Conservation (phyloP, 2,329 filamentous ascomycete species). For the Microsporum canis region DNA sequence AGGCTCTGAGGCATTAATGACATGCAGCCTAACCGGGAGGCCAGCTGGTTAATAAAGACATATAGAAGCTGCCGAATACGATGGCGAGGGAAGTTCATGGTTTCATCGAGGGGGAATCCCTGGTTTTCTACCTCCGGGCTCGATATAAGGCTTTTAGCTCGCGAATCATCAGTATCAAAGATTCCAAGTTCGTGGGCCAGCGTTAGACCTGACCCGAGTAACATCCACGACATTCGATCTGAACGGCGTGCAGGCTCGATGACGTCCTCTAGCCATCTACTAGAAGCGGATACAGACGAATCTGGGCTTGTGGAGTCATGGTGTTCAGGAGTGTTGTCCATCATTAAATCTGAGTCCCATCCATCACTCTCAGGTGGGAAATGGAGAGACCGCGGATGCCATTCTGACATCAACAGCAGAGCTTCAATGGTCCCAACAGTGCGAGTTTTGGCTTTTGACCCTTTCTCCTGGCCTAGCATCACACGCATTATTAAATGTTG, state of each 20-base stretch:
- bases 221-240: slow-evolving; percentile 50
- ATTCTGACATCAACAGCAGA: slow-evolving; percentile 43
- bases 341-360: slow-evolving; percentile 43
- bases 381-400: slow-evolving; percentile 45
- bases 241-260: slow-evolving; percentile 43
- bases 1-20: slow-evolving; percentile 41
- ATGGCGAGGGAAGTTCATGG: slow-evolving; percentile 22
- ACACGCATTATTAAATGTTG: slow-evolving; percentile 44
- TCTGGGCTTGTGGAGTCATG: slow-evolving; percentile 18
- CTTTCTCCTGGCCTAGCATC: slow-evolving; percentile 44
- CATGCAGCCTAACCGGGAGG: slow-evolving; percentile 42
- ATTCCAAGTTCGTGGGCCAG: slow-evolving; percentile 44
- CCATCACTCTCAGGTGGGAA: slow-evolving; percentile 44
- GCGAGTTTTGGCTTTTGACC: slow-evolving; percentile 39
- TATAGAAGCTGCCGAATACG: slow-evolving; percentile 31
- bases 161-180: slow-evolving; percentile 32
- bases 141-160: slow-evolving; percentile 16
- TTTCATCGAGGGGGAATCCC: slow-evolving; percentile 18
- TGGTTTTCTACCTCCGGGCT: slow-evolving; percentile 10
- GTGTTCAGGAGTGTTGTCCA: slow-evolving; percentile 18
- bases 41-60: slow-evolving; percentile 42
- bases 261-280: slow-evolving; percentile 43
- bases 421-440: slow-evolving; percentile 45
- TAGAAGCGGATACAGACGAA: slow-evolving; percentile 21
- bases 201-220: slow-evolving; percentile 43